Evolutionary conservation across 2,329 filamentous ascomycete species (phyloP).

Genomic region (Arthrinium puccinioides): DNA sequence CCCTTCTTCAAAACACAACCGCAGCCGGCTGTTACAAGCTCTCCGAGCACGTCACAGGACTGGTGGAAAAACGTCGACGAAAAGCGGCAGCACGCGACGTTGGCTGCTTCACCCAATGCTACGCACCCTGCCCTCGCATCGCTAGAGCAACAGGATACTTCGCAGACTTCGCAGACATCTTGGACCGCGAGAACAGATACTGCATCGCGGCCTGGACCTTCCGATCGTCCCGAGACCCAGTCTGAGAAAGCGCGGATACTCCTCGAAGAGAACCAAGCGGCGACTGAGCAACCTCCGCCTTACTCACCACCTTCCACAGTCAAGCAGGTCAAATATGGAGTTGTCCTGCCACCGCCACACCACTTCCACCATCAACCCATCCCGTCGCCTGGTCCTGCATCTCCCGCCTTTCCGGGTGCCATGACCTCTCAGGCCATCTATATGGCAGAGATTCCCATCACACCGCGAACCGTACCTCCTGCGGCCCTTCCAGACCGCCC

Average conservation of each 20-base stretch:
- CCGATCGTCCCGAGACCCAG: conserved; percentile 14
- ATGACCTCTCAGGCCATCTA: conserved; percentile 57
- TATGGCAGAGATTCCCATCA: conserved; percentile 52
- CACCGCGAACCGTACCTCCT: conserved; percentile 16
- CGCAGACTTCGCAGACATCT: conserved; percentile 12
- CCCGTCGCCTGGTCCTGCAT: conserved; percentile 53
- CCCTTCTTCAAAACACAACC: conserved; percentile 32
- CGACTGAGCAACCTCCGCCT: conserved; percentile 42
- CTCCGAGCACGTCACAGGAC: conserved; percentile 10
- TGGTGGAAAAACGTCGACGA: conserved; percentile 19
- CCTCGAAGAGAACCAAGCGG: conserved; percentile 26
- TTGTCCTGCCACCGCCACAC: conserved; percentile 51
- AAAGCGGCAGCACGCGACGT: conserved; percentile 5
- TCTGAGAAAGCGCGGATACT: conserved; percentile 32
- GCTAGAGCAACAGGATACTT: conserved; percentile 11
- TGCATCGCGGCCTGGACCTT: conserved; percentile 17
- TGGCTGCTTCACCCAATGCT: not conserved
- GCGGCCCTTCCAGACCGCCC: conserved; percentile 34
- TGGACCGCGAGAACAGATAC: no score
- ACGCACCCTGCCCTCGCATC: not conserved
- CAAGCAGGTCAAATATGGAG: conserved; percentile 42
- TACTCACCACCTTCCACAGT: conserved; percentile 42
- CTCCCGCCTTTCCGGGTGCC: conserved; percentile 53
- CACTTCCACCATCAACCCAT: conserved; percentile 39
- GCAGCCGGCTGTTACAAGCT: conserved; percentile 13